Evolutionary conservation across 176 grass and related monocot species (phyloP), one percentile per base, ranked within the genome.

Genomic region (Oryza coarctata): DNA sequence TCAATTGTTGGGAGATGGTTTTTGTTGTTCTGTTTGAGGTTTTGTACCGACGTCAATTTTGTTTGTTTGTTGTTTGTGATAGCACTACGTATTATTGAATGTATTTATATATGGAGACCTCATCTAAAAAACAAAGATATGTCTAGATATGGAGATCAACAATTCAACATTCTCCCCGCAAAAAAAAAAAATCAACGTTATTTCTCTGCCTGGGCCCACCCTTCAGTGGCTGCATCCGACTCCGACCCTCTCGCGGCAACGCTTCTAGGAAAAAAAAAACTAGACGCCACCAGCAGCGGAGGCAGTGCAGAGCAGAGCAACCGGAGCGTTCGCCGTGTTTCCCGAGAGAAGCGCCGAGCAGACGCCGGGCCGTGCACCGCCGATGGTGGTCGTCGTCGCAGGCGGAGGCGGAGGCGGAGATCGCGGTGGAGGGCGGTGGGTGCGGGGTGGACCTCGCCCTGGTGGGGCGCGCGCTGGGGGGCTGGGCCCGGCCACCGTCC

Each of bases 401-500:
- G 52, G 29, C 14, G 26, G 17, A 52, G 49, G 65, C n/a, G n/a
- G 38, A 12, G 60, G 75, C 63, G 71, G 67, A 18, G 83, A 64
- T 83, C 58, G 3, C 63, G 11, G 76, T 82, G 39, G 84, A 82
- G 66, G 79, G 18, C 23, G 28, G 18, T 20, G 28, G 64, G 22
- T 50, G 65, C 44, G 86, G 86, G 31, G 92, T 94, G 72, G 88
- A 89, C 86, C 81, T 89, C 60, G 86, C 58, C 0, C 27, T 10
- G 12, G 76, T 89, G 17, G 92, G 92, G 4, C 72, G 65, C 15
- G 76, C 92, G 49, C 49, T 94, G 83, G 76, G 83, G 76, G 92
- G 44, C 77, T 94, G 62, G 89, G 89, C 33, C 86, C 92, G 0
- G 80, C 80, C 38, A 70, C 88, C 71, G 86, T 94, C 47, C 89